These are phyloP conservation scores for Reticulascus tulasneorum DNA, from an alignment of 2,329 filamentous ascomycete genomes.

Conservation along the genomic window DNA sequence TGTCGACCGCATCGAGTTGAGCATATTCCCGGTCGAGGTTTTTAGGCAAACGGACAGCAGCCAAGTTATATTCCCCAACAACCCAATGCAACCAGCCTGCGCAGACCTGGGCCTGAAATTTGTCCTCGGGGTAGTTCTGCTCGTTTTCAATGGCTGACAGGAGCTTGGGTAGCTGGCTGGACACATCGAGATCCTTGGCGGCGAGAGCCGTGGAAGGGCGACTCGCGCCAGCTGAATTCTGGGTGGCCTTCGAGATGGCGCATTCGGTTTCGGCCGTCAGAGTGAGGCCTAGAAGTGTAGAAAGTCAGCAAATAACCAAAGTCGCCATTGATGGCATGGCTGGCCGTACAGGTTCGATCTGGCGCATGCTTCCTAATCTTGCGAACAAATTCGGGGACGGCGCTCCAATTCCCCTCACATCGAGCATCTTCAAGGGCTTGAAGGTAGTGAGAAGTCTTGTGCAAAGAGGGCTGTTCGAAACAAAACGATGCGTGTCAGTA, in stretches of 20 bases:
- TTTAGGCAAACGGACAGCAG: constrained; percentile 58
- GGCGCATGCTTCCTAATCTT: constrained; percentile 95
- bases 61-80: constrained; percentile 62
- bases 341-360: constrained; percentile 69
- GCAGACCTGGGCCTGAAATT: constrained; percentile 77
- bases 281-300: constrained; percentile 53
- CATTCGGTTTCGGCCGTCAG: constrained; percentile 67
- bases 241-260: constrained; percentile 55
- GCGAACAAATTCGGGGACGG: constrained; percentile 81
- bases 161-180: constrained; percentile 45
- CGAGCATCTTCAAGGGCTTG: constrained; percentile 79
- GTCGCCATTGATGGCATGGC: constrained; percentile 12
- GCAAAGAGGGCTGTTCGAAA: constrained; percentile 22
- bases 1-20: constrained; percentile 47
- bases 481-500: constrained; percentile 7
- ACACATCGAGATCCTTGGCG: constrained; percentile 40
- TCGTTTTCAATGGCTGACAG: constrained; percentile 56
- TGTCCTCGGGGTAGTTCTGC: constrained; percentile 49
- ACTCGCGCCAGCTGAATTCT: constrained; percentile 33
- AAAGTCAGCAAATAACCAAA: constrained; percentile 17
- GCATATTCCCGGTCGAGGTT: constrained; percentile 55
- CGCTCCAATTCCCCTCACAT: constrained; percentile 82
- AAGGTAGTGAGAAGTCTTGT: constrained; percentile 81
- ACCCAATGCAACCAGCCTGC: constrained; percentile 83
- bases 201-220: constrained; percentile 39